A percentile compares a stretch with the other conserved stretches of the same genome.
phyloP scores from a whole-genome alignment of 1,284 basidiomycete genomes.

The Cystobasidium slooffiae region DNA sequence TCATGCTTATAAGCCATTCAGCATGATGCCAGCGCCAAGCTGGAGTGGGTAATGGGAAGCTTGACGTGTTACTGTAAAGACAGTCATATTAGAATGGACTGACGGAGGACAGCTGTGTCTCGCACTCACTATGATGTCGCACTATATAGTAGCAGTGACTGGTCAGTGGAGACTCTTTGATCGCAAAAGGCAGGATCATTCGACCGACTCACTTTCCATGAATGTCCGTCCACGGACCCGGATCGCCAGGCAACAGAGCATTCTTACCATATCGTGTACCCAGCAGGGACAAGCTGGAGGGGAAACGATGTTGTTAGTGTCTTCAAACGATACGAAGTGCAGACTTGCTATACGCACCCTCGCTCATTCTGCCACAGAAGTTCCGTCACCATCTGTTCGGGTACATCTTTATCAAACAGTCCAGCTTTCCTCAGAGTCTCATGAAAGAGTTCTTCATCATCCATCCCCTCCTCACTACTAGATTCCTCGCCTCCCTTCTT shows the following conservation, averaged over 20 bases:
- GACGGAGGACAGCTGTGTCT: background rate
- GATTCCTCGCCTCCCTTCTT: conserved; percentile 1
- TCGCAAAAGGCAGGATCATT: background rate
- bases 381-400: conserved; percentile 24
- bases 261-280: conserved; percentile 28
- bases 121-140: conserved; percentile 1
- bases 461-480: conserved; percentile 11
- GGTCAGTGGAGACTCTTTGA: background rate
- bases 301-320: no score
- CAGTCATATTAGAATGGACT: background rate
- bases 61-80: conserved; percentile 7
- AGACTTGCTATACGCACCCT: background rate
- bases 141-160: background rate
- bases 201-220: conserved; percentile 11
- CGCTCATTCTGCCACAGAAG: conserved; percentile 35
- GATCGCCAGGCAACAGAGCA: conserved; percentile 27
- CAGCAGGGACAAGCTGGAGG: conserved; percentile 28
- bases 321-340: no score
- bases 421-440: conserved; percentile 23
- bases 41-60: conserved; percentile 35
- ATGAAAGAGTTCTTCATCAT: conserved; percentile 25
- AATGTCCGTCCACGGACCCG: conserved; percentile 12
- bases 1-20: conserved; percentile 37
- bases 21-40: conserved; percentile 37
- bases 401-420: conserved; percentile 24